Percentiles rank a stretch among this genome's conserved stretches.
These are phyloP conservation scores for Eucalyptus marginata DNA, from an alignment of 345 rosid genomes.

Conservation along the genomic window DNA sequence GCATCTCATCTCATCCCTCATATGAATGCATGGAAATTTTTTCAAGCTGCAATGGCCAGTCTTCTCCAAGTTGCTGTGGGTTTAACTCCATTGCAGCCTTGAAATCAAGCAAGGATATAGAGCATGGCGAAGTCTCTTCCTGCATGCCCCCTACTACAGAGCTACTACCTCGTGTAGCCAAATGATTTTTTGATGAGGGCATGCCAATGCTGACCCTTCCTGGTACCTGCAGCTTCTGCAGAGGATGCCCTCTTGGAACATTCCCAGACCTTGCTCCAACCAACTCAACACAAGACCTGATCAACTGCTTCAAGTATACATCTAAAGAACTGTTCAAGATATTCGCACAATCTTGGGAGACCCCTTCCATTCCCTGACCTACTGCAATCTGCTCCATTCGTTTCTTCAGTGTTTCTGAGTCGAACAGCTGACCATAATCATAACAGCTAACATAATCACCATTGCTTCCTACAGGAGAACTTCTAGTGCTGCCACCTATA, in stretches of 20 bases:
- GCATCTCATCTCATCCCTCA: not conserved
- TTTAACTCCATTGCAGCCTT: slow-evolving; percentile 11
- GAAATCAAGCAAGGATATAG: slow-evolving; percentile 19
- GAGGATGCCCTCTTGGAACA: not conserved
- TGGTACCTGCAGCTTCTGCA: slow-evolving; percentile 45
- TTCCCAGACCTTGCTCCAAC: not conserved
- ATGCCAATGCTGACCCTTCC: slow-evolving; percentile 39
- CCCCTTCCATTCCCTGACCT: slow-evolving; percentile 9
- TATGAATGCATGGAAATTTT: not conserved
- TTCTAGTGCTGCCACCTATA: not conserved
- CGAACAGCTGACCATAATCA: not conserved
- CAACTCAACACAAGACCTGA: not conserved
- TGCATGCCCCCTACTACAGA: not conserved
- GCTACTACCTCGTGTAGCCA: slow-evolving; percentile 31
- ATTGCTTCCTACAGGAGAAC: not conserved
- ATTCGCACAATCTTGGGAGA: not conserved
- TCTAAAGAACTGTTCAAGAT: not conserved
- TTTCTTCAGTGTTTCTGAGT: not conserved
- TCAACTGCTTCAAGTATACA: slow-evolving; percentile 2
- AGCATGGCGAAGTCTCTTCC: not conserved
- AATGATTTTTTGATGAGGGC: slow-evolving; percentile 41
- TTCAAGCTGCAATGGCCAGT: slow-evolving; percentile 6
- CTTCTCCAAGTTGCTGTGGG: not conserved
- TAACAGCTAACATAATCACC: not conserved
- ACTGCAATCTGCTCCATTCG: not conserved